phyloP scores from a whole-genome alignment of 2,329 filamentous ascomycete genomes.

The Alternaria arbusti region DNA sequence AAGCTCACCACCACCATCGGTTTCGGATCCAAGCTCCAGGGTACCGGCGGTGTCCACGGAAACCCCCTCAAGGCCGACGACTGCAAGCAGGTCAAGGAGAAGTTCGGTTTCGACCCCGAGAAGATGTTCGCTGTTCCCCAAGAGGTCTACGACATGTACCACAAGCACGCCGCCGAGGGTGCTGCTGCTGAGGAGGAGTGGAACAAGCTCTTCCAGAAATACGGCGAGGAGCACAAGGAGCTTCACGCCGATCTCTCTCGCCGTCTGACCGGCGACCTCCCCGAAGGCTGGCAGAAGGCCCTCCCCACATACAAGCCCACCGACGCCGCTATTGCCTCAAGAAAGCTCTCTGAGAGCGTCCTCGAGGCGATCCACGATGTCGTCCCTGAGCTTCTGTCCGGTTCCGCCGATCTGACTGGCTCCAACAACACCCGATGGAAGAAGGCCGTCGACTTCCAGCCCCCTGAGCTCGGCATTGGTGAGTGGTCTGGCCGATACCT shows the following conservation, averaged over 20 bases:
- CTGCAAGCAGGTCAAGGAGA: slow-evolving; percentile 88
- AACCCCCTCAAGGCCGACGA: slow-evolving; percentile 95
- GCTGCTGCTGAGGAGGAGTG: slow-evolving; percentile 91
- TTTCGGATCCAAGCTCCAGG: slow-evolving; percentile 90
- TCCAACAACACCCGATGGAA: slow-evolving; percentile 99
- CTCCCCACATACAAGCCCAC: slow-evolving; percentile 88
- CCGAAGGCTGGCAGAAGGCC: slow-evolving; percentile 94
- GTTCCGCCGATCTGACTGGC: slow-evolving; percentile 95
- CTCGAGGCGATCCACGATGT: slow-evolving; percentile 83
- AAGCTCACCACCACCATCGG: slow-evolving; percentile 97
- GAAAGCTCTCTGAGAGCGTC: slow-evolving; percentile 95
- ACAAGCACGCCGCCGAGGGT: slow-evolving; percentile 83
- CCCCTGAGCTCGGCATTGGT: slow-evolving; percentile 81
- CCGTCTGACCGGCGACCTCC: slow-evolving; percentile 81
- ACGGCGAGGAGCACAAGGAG: slow-evolving; percentile 75
- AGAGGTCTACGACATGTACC: slow-evolving; percentile 90
- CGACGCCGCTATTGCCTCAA: slow-evolving; percentile 85
- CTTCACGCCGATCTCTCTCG: slow-evolving; percentile 83
- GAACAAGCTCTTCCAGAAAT: slow-evolving; percentile 92
- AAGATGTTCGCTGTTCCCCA: slow-evolving; percentile 92
- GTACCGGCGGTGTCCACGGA: slow-evolving; percentile 94
- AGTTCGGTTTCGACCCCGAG: slow-evolving; percentile 95
- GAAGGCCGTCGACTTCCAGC: slow-evolving; percentile 96
- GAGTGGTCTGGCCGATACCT: slow-evolving; percentile 91
- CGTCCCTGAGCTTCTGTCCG: slow-evolving; percentile 90